Evolutionary conservation across 1,284 basidiomycete genomes (phyloP), one percentile per base, ranked within the genome.

Genomic region (Rhodotorula mucilaginosa): DNA sequence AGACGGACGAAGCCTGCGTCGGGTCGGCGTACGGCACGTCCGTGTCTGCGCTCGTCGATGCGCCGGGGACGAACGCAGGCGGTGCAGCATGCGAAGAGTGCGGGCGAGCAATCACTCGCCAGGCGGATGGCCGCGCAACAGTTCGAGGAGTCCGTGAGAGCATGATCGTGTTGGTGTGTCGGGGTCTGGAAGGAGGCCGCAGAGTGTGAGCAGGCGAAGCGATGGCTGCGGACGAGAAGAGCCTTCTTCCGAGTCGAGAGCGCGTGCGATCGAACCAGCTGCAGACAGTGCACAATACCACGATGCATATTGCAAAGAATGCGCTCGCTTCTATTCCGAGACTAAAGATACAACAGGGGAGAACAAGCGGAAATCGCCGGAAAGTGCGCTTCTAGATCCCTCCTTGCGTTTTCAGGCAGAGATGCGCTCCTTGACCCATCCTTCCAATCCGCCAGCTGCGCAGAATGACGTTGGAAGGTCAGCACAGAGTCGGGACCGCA

Each of bases 371-470:
- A 56, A 54, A n/a, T 13, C 23, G 8, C 10, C 26, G 15, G 26
- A n/a, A 16, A 8, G 13, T 31, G 26, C 29, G 3, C 5, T 12
- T 13, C 10, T 5, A 15, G n/a, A 26, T 5, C 13, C 15, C 54
- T 16, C 26, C n/a, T 16, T 26, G 26, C 26, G 26, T 26, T 26
- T 26, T 56, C 13, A 56, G 16, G 54, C 54, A n/a, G 54, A 83
- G 71, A 84, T 81, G 51, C 83, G 82, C 61, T 84, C 84, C 64
- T 81, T 79, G 61, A 85, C 84, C 80, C 83, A 85, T 18, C 83
- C 83, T 73, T 85, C 84, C 26, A 85, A 78, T 31, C 84, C 84
- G 6, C 84, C 84, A 46, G 84, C 83, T 76, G 68, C 31, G 21
- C 15, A 44, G 5, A 52, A 10, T 1, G 5, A 34, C 10, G 18